phyloP scores from a whole-genome alignment of 1,284 basidiomycete genomes.

The Porogramme epimiltina region DNA sequence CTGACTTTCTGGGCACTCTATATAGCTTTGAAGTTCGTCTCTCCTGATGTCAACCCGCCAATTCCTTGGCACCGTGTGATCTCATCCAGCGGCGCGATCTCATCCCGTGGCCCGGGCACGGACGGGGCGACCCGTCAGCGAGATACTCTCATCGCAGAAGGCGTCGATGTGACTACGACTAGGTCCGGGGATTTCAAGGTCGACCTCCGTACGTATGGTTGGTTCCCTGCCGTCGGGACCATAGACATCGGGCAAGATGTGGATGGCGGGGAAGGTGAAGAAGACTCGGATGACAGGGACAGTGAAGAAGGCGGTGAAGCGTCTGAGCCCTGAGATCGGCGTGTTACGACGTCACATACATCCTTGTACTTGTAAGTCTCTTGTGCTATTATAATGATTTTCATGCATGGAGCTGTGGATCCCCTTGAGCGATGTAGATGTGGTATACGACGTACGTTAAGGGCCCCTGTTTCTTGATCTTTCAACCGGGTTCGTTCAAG shows the following conservation, averaged over 20 bases:
- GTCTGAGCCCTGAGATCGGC: too few relatives aligned
- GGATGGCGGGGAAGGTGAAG: neutral
- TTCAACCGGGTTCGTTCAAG: too few relatives aligned
- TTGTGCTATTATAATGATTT: too few relatives aligned
- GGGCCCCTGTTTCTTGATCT: too few relatives aligned
- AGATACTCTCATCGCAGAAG: slow-evolving; percentile 69
- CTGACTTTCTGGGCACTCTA: neutral
- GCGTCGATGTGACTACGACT: slow-evolving; percentile 59
- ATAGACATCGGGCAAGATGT: slow-evolving; percentile 22
- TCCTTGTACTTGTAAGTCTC: too few relatives aligned
- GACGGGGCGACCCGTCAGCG: slow-evolving; percentile 67
- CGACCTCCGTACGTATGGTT: slow-evolving; percentile 52
- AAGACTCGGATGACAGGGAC: neutral
- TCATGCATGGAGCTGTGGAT: too few relatives aligned
- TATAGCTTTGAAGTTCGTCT: slow-evolving; percentile 70
- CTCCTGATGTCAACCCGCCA: slow-evolving; percentile 56
- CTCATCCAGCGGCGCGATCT: slow-evolving; percentile 68
- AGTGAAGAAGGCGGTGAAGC: neutral
- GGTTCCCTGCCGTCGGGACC: slow-evolving; percentile 52
- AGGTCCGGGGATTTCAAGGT: slow-evolving; percentile 51
- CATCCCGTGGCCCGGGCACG: slow-evolving; percentile 79
- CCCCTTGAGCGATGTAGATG: too few relatives aligned
- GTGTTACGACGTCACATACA: too few relatives aligned
- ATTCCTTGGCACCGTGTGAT: slow-evolving; percentile 80
- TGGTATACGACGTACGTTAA: too few relatives aligned